Base-by-base conservation (phyloP, 192 early-diverging fungal genomes). In the Phycomyces blakesleeanus region DNA sequence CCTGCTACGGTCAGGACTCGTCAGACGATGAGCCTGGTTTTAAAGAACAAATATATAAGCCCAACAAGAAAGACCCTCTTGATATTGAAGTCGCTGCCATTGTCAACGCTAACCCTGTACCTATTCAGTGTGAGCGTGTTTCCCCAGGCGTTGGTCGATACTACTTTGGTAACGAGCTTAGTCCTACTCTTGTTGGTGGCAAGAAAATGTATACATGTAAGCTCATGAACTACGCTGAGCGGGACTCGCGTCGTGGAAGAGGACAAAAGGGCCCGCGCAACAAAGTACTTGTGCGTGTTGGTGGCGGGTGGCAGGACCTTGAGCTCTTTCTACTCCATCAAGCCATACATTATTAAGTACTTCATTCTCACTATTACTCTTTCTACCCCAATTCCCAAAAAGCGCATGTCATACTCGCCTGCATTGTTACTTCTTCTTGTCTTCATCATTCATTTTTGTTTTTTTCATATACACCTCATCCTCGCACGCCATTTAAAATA, bases 291-390 rank as follows among this genome's bases (percentile, higher is more conserved):
- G 81, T 84, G 39, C 74, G 82, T 26, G 82, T 84, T 8, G 82
- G 84, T 40, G 84, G 84, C 18, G 82, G 84, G 25, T 86, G 80
- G 78, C 80, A 86, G 21, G 84, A 84, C 68, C 53, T 86, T 38
- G 84, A 86, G 40, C 78, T 84, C 34, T 86, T 86, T 60, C 75
- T 86, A 61, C 44, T 86, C 11, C 44, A 47, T 47, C 44, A 47
- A 18, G 44, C 44, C 12, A 47, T 18, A 47, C 44, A 47, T 47
- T 47, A 47, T 12, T 47, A 34, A 47, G 44, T 47, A 18, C 44
- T 12, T 7, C 12, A n/a, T 47, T 18, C 18, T 14, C 18, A n/a
- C 44, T 47, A 18, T 47, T 12, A 14, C 11, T 14, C 44, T 7
- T 7, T 7, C 29, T 34, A 34, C 29, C 29, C 29, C 29, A 34